Evolutionary conservation across 805 yeast species (phyloP).

Genomic region (Debaryomyces tyrocola): DNA sequence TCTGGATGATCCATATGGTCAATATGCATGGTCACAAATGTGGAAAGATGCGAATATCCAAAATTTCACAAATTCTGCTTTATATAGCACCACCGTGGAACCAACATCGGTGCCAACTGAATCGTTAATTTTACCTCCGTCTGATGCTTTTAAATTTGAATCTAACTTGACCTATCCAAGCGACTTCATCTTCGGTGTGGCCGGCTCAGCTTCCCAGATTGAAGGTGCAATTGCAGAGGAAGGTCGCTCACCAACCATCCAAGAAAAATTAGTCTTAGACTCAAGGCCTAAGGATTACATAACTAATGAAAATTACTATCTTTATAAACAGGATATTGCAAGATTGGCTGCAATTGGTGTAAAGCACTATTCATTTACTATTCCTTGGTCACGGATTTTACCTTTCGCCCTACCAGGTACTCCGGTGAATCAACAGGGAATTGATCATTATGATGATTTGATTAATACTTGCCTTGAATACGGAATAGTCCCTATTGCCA

Average conservation of each 20-base stretch:
- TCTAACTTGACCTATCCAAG: constrained; percentile 13
- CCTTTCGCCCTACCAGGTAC: constrained; percentile 30
- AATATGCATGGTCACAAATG: constrained; percentile 18
- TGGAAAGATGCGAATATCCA: constrained; percentile 13
- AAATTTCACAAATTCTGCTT: constrained; percentile 13
- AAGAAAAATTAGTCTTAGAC: constrained; percentile 20
- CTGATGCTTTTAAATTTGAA: constrained; percentile 13
- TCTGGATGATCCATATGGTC: constrained; percentile 19
- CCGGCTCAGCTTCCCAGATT: constrained; percentile 34
- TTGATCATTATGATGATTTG: constrained; percentile 22
- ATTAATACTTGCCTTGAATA: constrained; percentile 18
- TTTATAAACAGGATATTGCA: constrained; percentile 31
- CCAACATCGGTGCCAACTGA: constrained; percentile 19
- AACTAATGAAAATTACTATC: constrained; percentile 28
- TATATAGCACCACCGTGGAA: constrained; percentile 15
- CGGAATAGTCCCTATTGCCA: constrained; percentile 27
- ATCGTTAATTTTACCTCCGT: constrained; percentile 14
- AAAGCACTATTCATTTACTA: constrained; percentile 28
- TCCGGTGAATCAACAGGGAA: constrained; percentile 28
- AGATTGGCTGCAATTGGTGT: constrained; percentile 32
- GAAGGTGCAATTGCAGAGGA: constrained; percentile 38
- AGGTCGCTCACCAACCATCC: constrained; percentile 28
- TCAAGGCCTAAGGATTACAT: constrained; percentile 17
- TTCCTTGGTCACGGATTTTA: constrained; percentile 35
- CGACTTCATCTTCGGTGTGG: constrained; percentile 26